Percentiles rank a stretch among this genome's conserved stretches.
phyloP scores from a whole-genome alignment of 1,284 basidiomycete species.

The Mixia osmundae region DNA sequence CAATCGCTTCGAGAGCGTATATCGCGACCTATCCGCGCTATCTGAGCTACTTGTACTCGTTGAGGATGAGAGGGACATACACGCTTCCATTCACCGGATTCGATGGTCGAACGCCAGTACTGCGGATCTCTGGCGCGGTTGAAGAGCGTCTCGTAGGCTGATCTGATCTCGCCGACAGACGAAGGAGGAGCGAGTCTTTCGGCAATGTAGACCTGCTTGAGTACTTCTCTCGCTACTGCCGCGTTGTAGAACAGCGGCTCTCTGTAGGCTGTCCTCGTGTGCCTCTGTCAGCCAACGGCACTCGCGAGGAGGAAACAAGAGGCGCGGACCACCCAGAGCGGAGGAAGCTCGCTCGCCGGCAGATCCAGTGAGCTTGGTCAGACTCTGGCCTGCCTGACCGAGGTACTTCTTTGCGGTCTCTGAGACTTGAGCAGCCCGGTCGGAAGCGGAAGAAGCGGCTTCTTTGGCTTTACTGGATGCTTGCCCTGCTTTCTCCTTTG shows the following conservation, averaged over 20 bases:
- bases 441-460: slow-evolving; percentile 31
- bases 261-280: slow-evolving; percentile 38
- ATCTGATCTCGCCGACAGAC: slow-evolving; percentile 30
- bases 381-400: slow-evolving; percentile 36
- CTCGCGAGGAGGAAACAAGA: background rate
- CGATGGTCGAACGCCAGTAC: slow-evolving; percentile 45
- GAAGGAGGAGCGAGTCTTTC: slow-evolving; percentile 71
- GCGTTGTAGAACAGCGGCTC: slow-evolving; percentile 64
- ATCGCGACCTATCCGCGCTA: slow-evolving; percentile 28
- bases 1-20: slow-evolving; percentile 70
- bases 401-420: slow-evolving; percentile 30
- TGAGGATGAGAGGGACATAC: slow-evolving; percentile 20
- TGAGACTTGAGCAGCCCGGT: slow-evolving; percentile 12
- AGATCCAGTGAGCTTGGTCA: slow-evolving; percentile 41
- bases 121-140: slow-evolving; percentile 36
- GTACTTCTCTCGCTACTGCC: slow-evolving; percentile 53
- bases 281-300: background rate
- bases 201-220: slow-evolving; percentile 72
- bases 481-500: slow-evolving; percentile 45
- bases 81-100: slow-evolving; percentile 52
- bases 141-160: slow-evolving; percentile 43
- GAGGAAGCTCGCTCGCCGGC: slow-evolving; percentile 24
- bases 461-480: slow-evolving; percentile 35
- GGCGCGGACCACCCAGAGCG: background rate
- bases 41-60: background rate